These are phyloP conservation scores for Yamadazyma dushanensis DNA, from an alignment of 1,139 yeast genomes.

Conservation along the genomic window DNA sequence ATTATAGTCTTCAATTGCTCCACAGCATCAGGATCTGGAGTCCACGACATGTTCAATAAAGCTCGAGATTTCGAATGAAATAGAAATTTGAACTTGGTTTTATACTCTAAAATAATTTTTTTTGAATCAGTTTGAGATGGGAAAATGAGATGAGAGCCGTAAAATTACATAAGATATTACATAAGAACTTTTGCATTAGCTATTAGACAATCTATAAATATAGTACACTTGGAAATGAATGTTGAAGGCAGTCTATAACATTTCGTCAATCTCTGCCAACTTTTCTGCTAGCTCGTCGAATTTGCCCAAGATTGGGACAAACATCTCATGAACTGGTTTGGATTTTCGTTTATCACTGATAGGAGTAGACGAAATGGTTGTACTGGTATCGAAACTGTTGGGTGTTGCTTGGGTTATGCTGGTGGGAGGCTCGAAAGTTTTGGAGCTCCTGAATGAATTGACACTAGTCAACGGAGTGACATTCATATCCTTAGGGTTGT, in stretches of 20 bases:
- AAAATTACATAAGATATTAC: neutral
- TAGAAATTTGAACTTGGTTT: neutral
- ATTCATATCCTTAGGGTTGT: constrained; percentile 10
- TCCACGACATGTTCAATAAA: constrained; percentile 43
- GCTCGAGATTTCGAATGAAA: neutral
- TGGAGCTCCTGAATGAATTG: constrained; percentile 26
- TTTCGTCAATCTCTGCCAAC: constrained; percentile 43
- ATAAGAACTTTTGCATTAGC: neutral
- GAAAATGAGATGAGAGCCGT: constrained; percentile 1
- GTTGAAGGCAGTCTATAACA: no score
- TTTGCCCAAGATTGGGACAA: constrained; percentile 45
- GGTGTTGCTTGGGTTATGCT: neutral
- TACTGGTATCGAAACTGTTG: neutral
- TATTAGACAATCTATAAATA: no score
- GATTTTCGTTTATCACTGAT: constrained; percentile 25
- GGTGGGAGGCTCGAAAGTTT: neutral
- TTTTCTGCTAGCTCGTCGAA: constrained; percentile 48
- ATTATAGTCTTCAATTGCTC: constrained; percentile 64
- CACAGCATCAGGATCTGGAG: constrained; percentile 60
- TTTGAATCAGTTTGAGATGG: neutral
- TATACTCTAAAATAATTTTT: neutral
- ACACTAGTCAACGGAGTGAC: constrained; percentile 43
- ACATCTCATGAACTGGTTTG: constrained; percentile 47
- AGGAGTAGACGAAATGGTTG: constrained; percentile 1
- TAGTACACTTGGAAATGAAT: neutral